Conservation (phyloP, 305 asterid genomes). For the Fraxinus sp. region DNA sequence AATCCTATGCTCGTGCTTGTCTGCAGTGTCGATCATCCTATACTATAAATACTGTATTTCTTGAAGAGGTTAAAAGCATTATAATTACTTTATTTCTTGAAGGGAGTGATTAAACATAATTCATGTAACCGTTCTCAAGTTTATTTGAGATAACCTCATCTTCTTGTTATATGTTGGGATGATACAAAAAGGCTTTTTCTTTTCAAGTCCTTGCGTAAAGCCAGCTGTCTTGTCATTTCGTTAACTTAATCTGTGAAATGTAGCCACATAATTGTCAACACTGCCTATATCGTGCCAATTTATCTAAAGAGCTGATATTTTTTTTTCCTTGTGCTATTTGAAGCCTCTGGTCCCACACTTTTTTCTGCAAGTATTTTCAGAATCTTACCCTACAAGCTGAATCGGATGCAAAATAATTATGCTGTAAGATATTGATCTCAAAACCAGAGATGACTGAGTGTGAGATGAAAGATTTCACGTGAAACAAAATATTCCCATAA, state of each 20-base stretch:
- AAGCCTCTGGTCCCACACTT: not conserved
- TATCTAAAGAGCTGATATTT: not conserved
- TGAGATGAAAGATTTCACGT: not conserved
- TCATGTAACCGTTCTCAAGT: not conserved
- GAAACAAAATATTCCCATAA: not conserved
- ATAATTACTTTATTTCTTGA: too few relatives aligned
- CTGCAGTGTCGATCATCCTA: not conserved
- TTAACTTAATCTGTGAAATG: not conserved
- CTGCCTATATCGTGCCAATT: not conserved
- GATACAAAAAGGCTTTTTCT: not conserved
- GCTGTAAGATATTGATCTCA: not conserved
- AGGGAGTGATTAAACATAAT: not conserved
- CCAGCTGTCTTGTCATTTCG: not conserved
- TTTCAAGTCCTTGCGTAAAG: not conserved
- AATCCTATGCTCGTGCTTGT: not conserved
- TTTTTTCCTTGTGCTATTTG: not conserved
- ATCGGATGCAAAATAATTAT: not conserved
- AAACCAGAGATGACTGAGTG: not conserved
- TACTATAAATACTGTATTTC: not conserved
- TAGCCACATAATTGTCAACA: not conserved
- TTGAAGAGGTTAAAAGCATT: not conserved
- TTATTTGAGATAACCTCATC: not conserved
- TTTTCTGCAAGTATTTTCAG: not conserved
- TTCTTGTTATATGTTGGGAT: not conserved
- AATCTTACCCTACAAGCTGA: not conserved